Base-by-base conservation (phyloP, 148 eudicot species). In the Chenopodium formosanum region DNA sequence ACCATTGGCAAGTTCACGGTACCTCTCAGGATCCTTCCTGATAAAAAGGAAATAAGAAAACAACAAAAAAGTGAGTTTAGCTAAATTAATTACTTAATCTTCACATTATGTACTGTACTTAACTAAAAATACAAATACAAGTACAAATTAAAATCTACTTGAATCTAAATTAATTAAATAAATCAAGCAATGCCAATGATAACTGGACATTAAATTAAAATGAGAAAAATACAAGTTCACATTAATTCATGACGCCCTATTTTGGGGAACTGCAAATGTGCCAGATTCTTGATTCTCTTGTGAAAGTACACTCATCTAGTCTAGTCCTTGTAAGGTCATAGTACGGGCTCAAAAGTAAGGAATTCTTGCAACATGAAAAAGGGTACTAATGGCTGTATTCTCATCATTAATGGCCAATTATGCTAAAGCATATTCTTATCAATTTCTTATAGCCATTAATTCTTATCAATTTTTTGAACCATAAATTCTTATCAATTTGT, bases 21-120 rank as follows among this genome's bases (percentile, higher is more conserved):
- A 93, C 81, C 91, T 76, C 27, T 80, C 86, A 60, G 97, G 89
- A 76, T 95, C 84, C 75, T 89, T 91, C 81, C 99, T 95, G 92
- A 29, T 69, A 31, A 84, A 37, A 73, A 27, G 1, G 76, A 84
- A 65, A 27, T 40, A 3, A 29, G 64, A 1, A 37, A 25, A 17
- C 48, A 73, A 2, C 32, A 79, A 77, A 71, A 77, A 1, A 73
- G 22, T 25, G 5, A 75, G 56, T 25, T 37, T 19, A 2, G 6
- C 53, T 23, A 31, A 40, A 1, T 62, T 34, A 50, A 50, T 40
- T 40, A 40, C 44, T 14, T 52, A 52, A 52, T 52, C 14, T 52
- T 52, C 56, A 52, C 17, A 52, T 52, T 52, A 52, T 10, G 56
- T 52, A 52, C 12, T 10, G 52, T 48, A 11, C 52, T 25, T 32